Conservation (phyloP, 129 eudicot genomes). For the Escallonia rubra region DNA sequence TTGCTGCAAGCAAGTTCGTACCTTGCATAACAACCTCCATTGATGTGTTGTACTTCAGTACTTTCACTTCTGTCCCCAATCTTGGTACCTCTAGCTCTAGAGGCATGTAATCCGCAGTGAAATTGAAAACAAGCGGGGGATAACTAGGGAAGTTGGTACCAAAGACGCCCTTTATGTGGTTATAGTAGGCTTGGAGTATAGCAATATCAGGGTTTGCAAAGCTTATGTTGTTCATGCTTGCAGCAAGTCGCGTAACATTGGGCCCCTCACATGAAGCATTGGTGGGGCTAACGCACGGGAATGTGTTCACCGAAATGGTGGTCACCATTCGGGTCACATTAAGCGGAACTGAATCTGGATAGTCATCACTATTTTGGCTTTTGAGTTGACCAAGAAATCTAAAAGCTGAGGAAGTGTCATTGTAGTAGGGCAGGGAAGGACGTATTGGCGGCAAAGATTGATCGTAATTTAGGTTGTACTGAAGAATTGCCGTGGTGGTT, state of each 20-base stretch:
- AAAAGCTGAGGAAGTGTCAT: conserved; percentile 22
- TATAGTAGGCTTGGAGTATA: conserved; percentile 35
- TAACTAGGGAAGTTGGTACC: conserved; percentile 39
- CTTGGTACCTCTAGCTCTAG: conserved; percentile 19
- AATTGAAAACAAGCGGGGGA: conserved; percentile 50
- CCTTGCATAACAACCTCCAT: conserved; percentile 52
- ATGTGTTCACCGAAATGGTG: conserved; percentile 28
- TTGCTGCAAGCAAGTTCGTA: conserved; percentile 35
- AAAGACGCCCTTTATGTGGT: conserved; percentile 32
- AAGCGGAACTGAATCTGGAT: conserved; percentile 39
- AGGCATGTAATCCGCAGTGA: conserved; percentile 30
- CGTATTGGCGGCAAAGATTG: conserved; percentile 11
- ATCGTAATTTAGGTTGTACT: conserved; percentile 28
- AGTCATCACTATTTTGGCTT: conserved; percentile 30
- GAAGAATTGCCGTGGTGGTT: conserved; percentile 45
- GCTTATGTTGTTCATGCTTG: conserved; percentile 46
- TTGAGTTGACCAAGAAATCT: conserved; percentile 25
- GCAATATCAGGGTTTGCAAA: conserved; percentile 30
- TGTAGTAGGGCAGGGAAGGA: conserved; percentile 32
- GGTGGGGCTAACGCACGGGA: conserved; percentile 11
- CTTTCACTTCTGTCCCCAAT: conserved; percentile 22
- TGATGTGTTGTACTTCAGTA: conserved; percentile 19
- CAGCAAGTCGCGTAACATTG: conserved; percentile 16
- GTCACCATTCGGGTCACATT: conserved; percentile 19
- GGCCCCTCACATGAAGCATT: conserved; percentile 28